Conservation (phyloP, 164 flowering plant species). For the Chimonanthus praecox region DNA sequence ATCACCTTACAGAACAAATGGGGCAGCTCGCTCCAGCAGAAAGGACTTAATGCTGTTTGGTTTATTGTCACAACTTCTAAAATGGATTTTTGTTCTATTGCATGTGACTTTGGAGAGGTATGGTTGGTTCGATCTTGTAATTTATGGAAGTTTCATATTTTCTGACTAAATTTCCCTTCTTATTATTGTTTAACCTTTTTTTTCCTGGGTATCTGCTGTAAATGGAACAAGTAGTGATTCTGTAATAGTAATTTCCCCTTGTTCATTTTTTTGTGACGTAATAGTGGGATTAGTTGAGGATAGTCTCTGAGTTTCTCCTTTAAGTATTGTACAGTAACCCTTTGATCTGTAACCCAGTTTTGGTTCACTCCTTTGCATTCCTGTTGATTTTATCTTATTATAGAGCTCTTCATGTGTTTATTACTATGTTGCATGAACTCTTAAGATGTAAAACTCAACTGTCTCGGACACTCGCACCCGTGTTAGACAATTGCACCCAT, state of each 20-base stretch:
- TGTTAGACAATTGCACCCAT: neutral
- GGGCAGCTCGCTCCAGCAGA: conserved; percentile 47
- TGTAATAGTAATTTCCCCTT: neutral
- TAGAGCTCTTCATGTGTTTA: neutral
- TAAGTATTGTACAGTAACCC: neutral
- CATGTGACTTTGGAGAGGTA: conserved; percentile 15
- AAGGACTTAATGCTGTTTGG: conserved; percentile 27
- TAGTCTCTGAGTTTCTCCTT: neutral
- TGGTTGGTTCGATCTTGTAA: conserved; percentile 18
- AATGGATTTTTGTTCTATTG: conserved; percentile 11
- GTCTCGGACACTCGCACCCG: neutral
- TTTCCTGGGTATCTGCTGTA: neutral
- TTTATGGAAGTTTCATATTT: conserved; percentile 4
- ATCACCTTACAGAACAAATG: conserved; percentile 45
- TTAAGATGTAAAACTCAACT: neutral
- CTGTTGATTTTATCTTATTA: neutral
- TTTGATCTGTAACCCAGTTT: neutral
- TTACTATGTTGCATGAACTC: neutral
- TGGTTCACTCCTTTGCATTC: neutral
- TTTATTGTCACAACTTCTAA: conserved; percentile 6
- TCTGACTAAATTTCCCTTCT: neutral
- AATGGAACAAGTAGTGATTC: conserved; percentile 7
- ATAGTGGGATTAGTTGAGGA: neutral
- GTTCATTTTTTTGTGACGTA: neutral
- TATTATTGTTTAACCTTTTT: neutral